Percentiles rank a stretch among this genome's conserved stretches.
These are phyloP conservation scores for Cardamine resedifolia DNA, from an alignment of 345 rosid genomes.

Conservation along the genomic window DNA sequence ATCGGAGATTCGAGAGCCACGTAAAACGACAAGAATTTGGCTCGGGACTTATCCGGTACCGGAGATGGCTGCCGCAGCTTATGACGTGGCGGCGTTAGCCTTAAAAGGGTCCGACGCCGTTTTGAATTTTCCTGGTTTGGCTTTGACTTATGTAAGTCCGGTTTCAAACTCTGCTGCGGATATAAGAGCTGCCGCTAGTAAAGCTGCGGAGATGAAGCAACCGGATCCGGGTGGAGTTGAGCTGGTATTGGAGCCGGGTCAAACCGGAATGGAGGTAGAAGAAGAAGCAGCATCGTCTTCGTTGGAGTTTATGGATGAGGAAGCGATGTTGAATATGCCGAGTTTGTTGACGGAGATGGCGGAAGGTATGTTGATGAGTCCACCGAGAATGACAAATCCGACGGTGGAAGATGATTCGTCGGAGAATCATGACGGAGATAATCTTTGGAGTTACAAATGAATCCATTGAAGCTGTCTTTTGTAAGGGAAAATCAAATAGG, in stretches of 20 bases:
- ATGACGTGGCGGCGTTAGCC: slow-evolving; percentile 75
- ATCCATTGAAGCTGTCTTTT: not conserved
- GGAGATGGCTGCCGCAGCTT: slow-evolving; percentile 83
- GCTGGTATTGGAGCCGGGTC: slow-evolving; percentile 22
- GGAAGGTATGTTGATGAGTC: slow-evolving; percentile 69
- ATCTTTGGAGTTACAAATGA: slow-evolving; percentile 56
- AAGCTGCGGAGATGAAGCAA: slow-evolving; percentile 49
- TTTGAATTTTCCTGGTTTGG: slow-evolving; percentile 55
- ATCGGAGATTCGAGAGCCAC: slow-evolving; percentile 79
- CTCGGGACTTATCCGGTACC: slow-evolving; percentile 68
- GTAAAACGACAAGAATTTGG: slow-evolving; percentile 70
- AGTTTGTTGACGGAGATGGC: slow-evolving; percentile 71
- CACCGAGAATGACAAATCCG: slow-evolving; percentile 61
- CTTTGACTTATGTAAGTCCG: slow-evolving; percentile 50
- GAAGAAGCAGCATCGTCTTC: slow-evolving; percentile 18
- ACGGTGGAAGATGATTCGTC: slow-evolving; percentile 55
- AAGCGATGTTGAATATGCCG: slow-evolving; percentile 59
- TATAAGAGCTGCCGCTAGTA: slow-evolving; percentile 57
- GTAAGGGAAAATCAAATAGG: slow-evolving; percentile 6
- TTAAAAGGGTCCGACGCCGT: slow-evolving; percentile 60
- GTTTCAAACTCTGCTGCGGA: slow-evolving; percentile 51
- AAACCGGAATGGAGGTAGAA: slow-evolving; percentile 22
- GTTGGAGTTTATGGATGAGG: slow-evolving; percentile 54
- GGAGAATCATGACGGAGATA: slow-evolving; percentile 51
- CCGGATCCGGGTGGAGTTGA: slow-evolving; percentile 25